Evolutionary conservation across 768 basidiomycete species (phyloP), one percentile per base, ranked within the genome.

Genomic region (Russula earlei): DNA sequence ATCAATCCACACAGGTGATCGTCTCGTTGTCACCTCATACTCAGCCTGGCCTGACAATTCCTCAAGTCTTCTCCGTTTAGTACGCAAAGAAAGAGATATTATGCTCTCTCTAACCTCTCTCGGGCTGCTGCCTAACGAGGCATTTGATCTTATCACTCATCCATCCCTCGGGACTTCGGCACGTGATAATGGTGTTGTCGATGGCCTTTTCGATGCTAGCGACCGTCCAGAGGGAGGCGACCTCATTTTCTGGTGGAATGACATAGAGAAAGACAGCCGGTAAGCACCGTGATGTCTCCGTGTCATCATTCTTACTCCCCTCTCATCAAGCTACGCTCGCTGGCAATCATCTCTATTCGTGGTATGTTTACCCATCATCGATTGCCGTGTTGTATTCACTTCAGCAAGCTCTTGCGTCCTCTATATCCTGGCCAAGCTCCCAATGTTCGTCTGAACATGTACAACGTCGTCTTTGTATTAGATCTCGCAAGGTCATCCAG

Each of bases 181-280:
- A 55, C 71, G 71, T n/a, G 76, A 73, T 37, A 71, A 69, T 14
- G 77, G 70, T 19, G 72, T 75, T 5, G 62, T 81, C 49, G 85
- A 88, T 52, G 89, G 85, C 0, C 62, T 96, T n/a, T 85, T 95
- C 55, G 96, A 98, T 68, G 86, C 92, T 1, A 91, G 87, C 55
- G 95, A 99, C 69, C 74, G 89, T 17, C 64, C 66, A 3, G 96
- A 99, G 67, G 90, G 79, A 1, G 91, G 85, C 0, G 75, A 71
- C 34, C 75, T 87, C 4, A 77, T 94, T 37, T 66, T 84, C 0
- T 98, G 89, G 81, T 88, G 86, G 85, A 99, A 98, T 68, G 84
- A 99, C 65, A 69, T 98, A 19, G 85, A 90, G 71, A 87, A 81
- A 60, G 96, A 98, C 68, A 74, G 71, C 38, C 75, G 82, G 75